Percentiles rank a stretch among this genome's conserved stretches.
phyloP scores from a whole-genome alignment of 2,329 filamentous ascomycete genomes.

The Colletotrichum cereale region DNA sequence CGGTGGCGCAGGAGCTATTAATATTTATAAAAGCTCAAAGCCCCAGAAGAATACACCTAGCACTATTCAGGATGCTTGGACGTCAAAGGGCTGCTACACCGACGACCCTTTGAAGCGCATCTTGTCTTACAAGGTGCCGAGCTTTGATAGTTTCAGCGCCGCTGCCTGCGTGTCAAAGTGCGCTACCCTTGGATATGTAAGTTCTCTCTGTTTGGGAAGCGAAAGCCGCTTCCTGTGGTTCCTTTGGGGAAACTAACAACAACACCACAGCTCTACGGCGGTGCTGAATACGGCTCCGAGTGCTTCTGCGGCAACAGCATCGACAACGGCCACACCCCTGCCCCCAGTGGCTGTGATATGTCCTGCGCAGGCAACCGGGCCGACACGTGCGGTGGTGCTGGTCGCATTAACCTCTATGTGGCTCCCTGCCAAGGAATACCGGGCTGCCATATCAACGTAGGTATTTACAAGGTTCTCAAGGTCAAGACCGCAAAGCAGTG shows the following conservation, averaged over 20 bases:
- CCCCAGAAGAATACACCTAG: conserved; percentile 49
- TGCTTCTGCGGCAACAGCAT: conserved; percentile 67
- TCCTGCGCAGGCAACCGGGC: conserved; percentile 62
- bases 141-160: conserved; percentile 7
- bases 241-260: not conserved
- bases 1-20: conserved; percentile 57
- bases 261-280: conserved; percentile 52
- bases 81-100: conserved; percentile 3
- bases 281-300: conserved; percentile 62
- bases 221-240: not conserved
- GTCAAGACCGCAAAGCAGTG: not conserved
- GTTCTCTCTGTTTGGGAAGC: not conserved
- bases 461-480: not conserved
- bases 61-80: conserved; percentile 2
- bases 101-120: not conserved
- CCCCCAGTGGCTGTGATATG: conserved; percentile 59
- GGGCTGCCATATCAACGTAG: not conserved
- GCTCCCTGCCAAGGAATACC: not conserved
- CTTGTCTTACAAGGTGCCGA: conserved; percentile 14
- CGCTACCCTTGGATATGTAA: not conserved
- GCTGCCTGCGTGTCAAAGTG: conserved; percentile 12
- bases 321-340: conserved; percentile 49
- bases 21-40: conserved; percentile 51
- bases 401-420: conserved; percentile 55
- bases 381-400: conserved; percentile 58